phyloP scores from a whole-genome alignment of 192 early-diverging fungal genomes.

The Coemansia sp. region DNA sequence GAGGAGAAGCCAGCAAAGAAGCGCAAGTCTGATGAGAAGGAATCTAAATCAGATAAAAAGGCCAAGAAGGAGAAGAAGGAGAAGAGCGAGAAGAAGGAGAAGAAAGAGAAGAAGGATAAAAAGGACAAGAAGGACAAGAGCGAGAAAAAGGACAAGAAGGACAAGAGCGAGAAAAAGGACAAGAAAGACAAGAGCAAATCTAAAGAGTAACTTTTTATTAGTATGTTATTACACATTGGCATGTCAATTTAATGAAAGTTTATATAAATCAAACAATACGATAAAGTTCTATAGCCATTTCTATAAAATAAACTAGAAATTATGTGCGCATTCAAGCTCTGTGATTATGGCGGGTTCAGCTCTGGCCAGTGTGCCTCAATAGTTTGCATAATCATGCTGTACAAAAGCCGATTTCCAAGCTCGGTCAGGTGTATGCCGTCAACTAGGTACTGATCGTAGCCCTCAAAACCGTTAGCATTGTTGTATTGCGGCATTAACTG shows the following conservation, averaged over 20 bases:
- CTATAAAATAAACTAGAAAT: too few relatives aligned
- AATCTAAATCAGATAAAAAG: conserved; percentile 5
- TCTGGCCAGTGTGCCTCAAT: not conserved
- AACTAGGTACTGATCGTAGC: not conserved
- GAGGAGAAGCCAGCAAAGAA: not conserved
- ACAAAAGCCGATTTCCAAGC: not conserved
- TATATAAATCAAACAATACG: not conserved
- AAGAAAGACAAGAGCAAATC: conserved; percentile 21
- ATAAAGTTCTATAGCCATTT: not conserved
- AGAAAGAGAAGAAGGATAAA: conserved; percentile 9
- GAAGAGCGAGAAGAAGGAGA: conserved; percentile 9
- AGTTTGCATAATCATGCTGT: not conserved
- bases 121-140: conserved; percentile 16
- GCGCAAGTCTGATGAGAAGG: conserved; percentile 11
- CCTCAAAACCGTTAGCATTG: not conserved
- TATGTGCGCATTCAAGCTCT: not conserved
- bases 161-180: conserved; percentile 7
- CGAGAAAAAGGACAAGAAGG: conserved; percentile 11
- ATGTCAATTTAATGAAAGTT: too few relatives aligned
- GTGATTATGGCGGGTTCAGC: not conserved
- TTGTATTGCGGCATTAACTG: not conserved
- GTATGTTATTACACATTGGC: not conserved
- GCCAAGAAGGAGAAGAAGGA: conserved; percentile 17
- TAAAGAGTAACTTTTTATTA: conserved; percentile 2
- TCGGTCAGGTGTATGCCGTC: not conserved